These are phyloP conservation scores for Fagopyrum homotropicum DNA, from an alignment of 148 eudicot genomes.

Conservation along the genomic window DNA sequence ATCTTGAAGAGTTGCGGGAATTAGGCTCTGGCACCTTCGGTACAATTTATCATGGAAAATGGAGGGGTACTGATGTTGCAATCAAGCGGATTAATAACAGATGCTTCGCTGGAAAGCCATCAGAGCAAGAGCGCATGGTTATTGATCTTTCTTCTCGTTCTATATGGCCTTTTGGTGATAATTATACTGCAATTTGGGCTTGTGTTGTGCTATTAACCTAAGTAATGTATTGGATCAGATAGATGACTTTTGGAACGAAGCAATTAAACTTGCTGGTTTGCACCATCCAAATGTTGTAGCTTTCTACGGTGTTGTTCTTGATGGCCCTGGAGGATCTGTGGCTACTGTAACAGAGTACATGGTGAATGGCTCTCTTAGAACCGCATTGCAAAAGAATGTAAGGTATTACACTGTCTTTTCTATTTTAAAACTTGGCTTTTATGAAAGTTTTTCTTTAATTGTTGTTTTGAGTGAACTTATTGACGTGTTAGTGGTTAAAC, in stretches of 20 bases:
- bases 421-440: neutral
- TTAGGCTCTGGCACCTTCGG: constrained; percentile 93
- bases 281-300: constrained; percentile 98
- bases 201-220: constrained; percentile 1
- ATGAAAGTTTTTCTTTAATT: no score
- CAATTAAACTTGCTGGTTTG: constrained; percentile 80
- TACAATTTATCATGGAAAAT: constrained; percentile 86
- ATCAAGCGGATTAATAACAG: constrained; percentile 81
- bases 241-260: constrained; percentile 97
- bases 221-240: constrained; percentile 30
- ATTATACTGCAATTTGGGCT: neutral
- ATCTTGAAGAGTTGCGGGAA: constrained; percentile 82
- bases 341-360: constrained; percentile 98
- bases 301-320: constrained; percentile 90
- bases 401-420: constrained; percentile 31
- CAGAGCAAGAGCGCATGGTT: constrained; percentile 83
- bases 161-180: neutral
- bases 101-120: constrained; percentile 75
- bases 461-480: neutral
- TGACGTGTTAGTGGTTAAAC: neutral
- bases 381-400: constrained; percentile 73
- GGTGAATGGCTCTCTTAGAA: constrained; percentile 95
- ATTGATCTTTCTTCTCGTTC: neutral
- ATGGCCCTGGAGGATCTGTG: constrained; percentile 89
- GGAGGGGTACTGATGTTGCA: constrained; percentile 96